Evolutionary conservation across 192 early-diverging fungal genomes (phyloP), one percentile per base, ranked within the genome.

Genomic region (Radiomyces spectabilis): DNA sequence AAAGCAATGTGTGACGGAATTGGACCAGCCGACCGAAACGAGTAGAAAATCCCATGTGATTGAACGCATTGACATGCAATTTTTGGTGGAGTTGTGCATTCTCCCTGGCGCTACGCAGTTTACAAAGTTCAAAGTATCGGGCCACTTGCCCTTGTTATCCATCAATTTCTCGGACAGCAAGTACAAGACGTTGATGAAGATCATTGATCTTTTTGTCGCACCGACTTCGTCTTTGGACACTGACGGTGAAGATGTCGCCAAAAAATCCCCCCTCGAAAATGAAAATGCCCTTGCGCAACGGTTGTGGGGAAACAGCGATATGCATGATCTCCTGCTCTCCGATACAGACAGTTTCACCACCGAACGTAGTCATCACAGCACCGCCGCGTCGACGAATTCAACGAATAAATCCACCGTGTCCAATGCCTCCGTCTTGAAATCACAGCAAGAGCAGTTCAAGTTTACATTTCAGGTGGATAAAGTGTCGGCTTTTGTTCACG

Each of bases 81-180:
- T 94, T 40, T 61, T 77, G 9, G 50, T 90, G n/a, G 83, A 89
- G 9, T 53, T 78, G 31, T 94, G 85, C 49, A 91, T 91, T 41
- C 30, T 94, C 5, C 83, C 84, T 22, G 78, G 86, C 51, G 62
- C 78, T 29, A 61, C 74, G 0, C 72, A 86, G 16, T 78, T 85
- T 48, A 65, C 88, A 30, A 74, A 79, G 44, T 75, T 86, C 38
- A 85, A 85, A 46, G 50, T 94, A 8, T 67, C 78, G 32, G 89
- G 82, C 16, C 74, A 78, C 5, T 55, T 94, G 47, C 86, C 89
- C 0, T 65, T 79, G 21, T 53, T 92, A 16, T 82, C 87, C 26
- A 56, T 92, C 35, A 91, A 86, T 56, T 72, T 94, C 34, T 91
- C 89, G 0, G 85, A 91, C 56, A 70, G 71, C 53, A 94, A 94